Evolutionary conservation across 768 basidiomycete species (phyloP).

Genomic region (Polyporus arcularius): DNA sequence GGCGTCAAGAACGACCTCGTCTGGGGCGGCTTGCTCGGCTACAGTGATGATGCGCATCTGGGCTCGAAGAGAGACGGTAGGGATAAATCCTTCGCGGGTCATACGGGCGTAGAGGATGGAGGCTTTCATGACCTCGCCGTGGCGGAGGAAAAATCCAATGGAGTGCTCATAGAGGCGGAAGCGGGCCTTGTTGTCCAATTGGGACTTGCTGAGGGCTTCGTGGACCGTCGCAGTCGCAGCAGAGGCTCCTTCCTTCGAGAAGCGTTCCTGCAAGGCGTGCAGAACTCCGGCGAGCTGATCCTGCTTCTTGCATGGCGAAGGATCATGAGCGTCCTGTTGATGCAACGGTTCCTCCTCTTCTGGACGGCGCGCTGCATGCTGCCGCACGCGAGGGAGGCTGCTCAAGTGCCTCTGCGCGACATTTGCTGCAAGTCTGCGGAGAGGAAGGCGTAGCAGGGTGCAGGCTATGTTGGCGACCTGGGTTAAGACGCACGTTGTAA

Average conservation of each 20-base stretch:
- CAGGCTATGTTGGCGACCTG: too few relatives aligned
- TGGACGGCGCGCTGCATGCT: too few relatives aligned
- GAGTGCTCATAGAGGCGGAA: slow-evolving; percentile 36
- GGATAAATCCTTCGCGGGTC: slow-evolving; percentile 39
- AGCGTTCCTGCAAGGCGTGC: not conserved
- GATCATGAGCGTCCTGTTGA: not conserved
- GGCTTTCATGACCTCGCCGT: slow-evolving; percentile 40
- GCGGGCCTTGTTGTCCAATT: slow-evolving; percentile 11
- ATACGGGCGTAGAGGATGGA: slow-evolving; percentile 44
- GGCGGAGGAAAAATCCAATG: slow-evolving; percentile 43
- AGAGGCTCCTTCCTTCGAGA: not conserved
- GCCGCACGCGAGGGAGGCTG: too few relatives aligned
- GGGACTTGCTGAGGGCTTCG: not conserved
- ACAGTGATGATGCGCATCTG: slow-evolving; percentile 42
- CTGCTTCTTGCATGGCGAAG: not conserved
- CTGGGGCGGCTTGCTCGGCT: slow-evolving; percentile 27
- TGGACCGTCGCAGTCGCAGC: slow-evolving; percentile 9
- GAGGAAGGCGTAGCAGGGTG: too few relatives aligned
- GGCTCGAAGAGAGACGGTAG: slow-evolving; percentile 39
- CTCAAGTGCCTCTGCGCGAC: too few relatives aligned
- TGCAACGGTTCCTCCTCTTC: too few relatives aligned
- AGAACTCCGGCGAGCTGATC: too few relatives aligned
- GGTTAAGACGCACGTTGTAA: too few relatives aligned
- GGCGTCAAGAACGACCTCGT: slow-evolving; percentile 16
- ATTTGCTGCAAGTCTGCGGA: too few relatives aligned